Conservation (phyloP, 805 yeast genomes). For the Ogataea chonburiensis region DNA sequence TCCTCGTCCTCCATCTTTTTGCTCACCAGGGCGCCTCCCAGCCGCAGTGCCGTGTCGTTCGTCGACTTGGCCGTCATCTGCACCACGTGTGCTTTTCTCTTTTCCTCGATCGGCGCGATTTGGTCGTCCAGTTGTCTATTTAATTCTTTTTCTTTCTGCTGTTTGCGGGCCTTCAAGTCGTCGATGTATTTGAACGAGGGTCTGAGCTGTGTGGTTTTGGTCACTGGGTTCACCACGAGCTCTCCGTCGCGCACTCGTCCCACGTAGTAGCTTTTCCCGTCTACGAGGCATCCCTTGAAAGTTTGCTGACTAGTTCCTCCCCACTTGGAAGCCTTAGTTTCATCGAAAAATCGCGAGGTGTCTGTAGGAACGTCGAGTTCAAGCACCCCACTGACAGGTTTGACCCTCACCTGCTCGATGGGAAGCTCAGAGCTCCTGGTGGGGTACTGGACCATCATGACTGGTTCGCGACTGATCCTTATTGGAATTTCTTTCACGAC, state of each 20-base stretch:
- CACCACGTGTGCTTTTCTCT: constrained; percentile 55
- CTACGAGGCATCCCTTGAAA: constrained; percentile 66
- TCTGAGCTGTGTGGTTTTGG: constrained; percentile 70
- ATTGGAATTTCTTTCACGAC: constrained; percentile 62
- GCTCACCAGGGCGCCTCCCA: constrained; percentile 70
- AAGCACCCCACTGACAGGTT: constrained; percentile 59
- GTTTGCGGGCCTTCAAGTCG: constrained; percentile 36
- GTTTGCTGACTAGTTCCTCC: constrained; percentile 57
- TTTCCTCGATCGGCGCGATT: constrained; percentile 30
- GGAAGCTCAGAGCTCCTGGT: constrained; percentile 32
- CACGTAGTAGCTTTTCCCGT: constrained; percentile 51
- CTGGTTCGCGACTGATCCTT: constrained; percentile 5
- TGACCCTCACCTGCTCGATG: constrained; percentile 48
- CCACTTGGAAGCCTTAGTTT: constrained; percentile 63
- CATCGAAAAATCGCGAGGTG: constrained; percentile 65
- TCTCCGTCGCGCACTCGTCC: constrained; percentile 42
- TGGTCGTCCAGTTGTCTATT: constrained; percentile 42
- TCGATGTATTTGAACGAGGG: constrained; percentile 83
- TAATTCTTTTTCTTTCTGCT: constrained; percentile 43
- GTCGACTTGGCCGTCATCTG: constrained; percentile 73
- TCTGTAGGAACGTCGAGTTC: constrained; percentile 79
- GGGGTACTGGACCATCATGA: constrained; percentile 27
- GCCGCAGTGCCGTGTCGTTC: constrained; percentile 55
- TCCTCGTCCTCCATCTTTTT: constrained; percentile 66
- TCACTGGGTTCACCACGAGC: constrained; percentile 63